Evolutionary conservation across 2,329 filamentous ascomycete species (phyloP), one percentile per base, ranked within the genome.

Genomic region (Penicillium sp.): DNA sequence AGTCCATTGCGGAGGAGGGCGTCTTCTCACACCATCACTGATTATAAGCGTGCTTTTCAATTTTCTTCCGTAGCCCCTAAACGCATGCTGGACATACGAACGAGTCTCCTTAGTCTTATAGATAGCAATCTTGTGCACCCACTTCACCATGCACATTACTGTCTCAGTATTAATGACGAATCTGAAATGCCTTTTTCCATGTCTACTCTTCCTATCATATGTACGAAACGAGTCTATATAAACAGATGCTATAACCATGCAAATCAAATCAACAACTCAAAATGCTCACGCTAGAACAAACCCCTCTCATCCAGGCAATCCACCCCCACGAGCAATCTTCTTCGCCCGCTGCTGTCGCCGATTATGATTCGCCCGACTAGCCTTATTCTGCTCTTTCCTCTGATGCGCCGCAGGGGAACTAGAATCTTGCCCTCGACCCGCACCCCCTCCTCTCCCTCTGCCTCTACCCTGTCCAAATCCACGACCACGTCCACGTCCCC

Each of bases 351-450:
- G 82, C 68, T 95, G 89, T 46, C 91, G 83, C 23, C 92, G 84
- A 71, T 91, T 94, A 70, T 96, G 92, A 69, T 96, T 96, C 28
- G 91, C 92, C 56, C 88, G 81, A 19, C 88, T 90, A 2, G 87
- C 82, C 72, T 96, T 96, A 63, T 87, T 89, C 23, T 89, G 86
- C 68, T 96, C 92, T 70, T 96, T 96, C 58, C 83, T 82, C 64
- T 87, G 82, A 61, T 91, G 82, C 9, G 89, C 87, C 50, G 79
- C 76, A 61, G 91, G 86, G 0, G 89, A 92, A n/a, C 82, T 83
- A 63, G 85, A 85, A 9, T 81, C 34, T 19, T 58, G 48, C 13
- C 19, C 19, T 26, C 13, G 11, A n/a, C 19, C 21, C 14, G 36
- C 34, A 19, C 37, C 37, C 9, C 37, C 23, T 4, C 37, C 13